These are phyloP conservation scores for Talaromyces sp. DNA, from an alignment of 2,329 filamentous ascomycete species.

Conservation along the genomic window DNA sequence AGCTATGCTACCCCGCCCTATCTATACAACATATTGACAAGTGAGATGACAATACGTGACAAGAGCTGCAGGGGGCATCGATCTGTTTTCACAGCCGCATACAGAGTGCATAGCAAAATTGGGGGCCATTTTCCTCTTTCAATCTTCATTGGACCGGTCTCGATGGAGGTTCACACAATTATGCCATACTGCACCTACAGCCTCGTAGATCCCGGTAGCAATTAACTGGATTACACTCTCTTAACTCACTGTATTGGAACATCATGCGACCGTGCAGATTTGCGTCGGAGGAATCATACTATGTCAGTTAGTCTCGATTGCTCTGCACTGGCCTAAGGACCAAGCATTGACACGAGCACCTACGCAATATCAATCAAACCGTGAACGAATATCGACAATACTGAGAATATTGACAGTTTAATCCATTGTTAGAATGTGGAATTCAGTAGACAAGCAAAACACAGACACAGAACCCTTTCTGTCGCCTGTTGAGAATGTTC, in stretches of 20 bases:
- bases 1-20: not conserved
- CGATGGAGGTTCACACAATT: not conserved
- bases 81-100: not conserved
- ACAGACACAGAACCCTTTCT: slow-evolving; percentile 1
- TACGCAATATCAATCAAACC: not conserved
- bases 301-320: not conserved
- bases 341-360: not conserved
- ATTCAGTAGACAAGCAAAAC: not conserved
- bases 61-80: not conserved
- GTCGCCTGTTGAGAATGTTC: not conserved
- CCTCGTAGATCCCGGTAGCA: not conserved
- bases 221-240: not conserved
- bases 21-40: not conserved
- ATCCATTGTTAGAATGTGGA: not conserved
- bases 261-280: not conserved
- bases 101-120: not conserved
- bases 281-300: not conserved
- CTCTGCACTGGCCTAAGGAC: not conserved
- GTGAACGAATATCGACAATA: not conserved
- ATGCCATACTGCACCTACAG: not conserved
- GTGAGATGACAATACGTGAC: not conserved
- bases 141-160: not conserved
- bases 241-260: not conserved
- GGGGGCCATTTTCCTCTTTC: not conserved
- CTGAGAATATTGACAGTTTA: not conserved